A percentile compares a stretch with the other conserved stretches of the same genome.
Conservation (phyloP, 441 rosid genomes). For the Lepidium campestre region DNA sequence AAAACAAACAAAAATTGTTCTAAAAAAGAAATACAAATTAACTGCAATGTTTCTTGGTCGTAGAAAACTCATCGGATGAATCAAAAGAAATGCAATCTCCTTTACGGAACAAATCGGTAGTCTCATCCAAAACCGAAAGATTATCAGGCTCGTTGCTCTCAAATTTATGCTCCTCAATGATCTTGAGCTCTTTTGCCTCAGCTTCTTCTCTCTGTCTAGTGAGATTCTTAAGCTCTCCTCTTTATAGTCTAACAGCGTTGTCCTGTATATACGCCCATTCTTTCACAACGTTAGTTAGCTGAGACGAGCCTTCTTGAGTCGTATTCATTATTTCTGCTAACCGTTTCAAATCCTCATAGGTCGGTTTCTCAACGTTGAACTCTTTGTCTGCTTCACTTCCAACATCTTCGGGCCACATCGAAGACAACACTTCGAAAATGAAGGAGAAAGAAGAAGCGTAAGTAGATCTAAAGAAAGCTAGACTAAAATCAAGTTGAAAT, state of each 20-base stretch:
- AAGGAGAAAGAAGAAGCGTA: slow-evolving; percentile 24
- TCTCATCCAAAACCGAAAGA: slow-evolving; percentile 61
- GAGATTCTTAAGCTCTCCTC: slow-evolving; percentile 78
- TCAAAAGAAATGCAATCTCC: too few species aligned
- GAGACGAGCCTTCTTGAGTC: slow-evolving; percentile 77
- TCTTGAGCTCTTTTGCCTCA: slow-evolving; percentile 77
- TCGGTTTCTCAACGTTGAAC: slow-evolving; percentile 68
- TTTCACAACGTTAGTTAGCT: slow-evolving; percentile 72
- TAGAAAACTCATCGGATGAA: too few species aligned
- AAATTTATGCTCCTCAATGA: slow-evolving; percentile 76
- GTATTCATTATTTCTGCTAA: slow-evolving; percentile 52
- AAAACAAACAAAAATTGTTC: too few species aligned
- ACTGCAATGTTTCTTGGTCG: too few species aligned
- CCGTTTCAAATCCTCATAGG: slow-evolving; percentile 52
- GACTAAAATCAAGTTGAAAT: slow-evolving; percentile 36
- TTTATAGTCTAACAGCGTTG: slow-evolving; percentile 62
- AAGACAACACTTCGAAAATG: slow-evolving; percentile 57
- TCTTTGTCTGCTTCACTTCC: slow-evolving; percentile 67
- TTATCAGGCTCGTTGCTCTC: slow-evolving; percentile 53
- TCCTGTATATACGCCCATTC: slow-evolving; percentile 87
- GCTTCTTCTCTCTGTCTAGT: slow-evolving; percentile 75
- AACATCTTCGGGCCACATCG: slow-evolving; percentile 98
- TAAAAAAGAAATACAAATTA: too few species aligned
- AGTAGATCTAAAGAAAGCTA: slow-evolving; percentile 46
- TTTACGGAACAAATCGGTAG: slow-evolving; percentile 34